Evolutionary conservation across 768 basidiomycete species (phyloP).

Genomic region (Cystofilobasidium bisporidii): DNA sequence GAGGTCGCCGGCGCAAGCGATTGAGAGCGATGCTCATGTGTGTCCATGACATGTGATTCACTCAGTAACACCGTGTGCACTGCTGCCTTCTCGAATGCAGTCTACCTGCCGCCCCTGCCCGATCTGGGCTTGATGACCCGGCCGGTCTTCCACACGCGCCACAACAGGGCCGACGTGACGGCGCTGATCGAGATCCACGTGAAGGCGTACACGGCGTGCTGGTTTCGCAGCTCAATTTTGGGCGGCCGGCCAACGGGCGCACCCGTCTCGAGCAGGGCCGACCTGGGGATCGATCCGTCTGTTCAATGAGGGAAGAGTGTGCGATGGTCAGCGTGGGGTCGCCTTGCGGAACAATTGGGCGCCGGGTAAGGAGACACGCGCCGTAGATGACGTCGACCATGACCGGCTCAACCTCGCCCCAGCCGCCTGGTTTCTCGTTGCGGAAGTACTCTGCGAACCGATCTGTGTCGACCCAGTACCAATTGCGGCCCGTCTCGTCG

Average conservation of each 20-base stretch:
- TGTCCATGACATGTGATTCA: no score
- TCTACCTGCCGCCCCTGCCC: conserved; percentile 6
- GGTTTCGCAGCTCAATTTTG: conserved; percentile 78
- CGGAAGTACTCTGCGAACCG: conserved; percentile 54
- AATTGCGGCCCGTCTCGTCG: conserved; percentile 61
- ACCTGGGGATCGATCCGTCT: conserved; percentile 55
- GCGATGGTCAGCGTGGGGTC: background rate
- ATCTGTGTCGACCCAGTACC: conserved; percentile 85
- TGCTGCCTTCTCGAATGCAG: no score
- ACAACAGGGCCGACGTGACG: conserved; percentile 14
- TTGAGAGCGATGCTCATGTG: no score
- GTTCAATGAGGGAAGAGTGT: background rate
- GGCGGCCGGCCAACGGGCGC: conserved; percentile 75
- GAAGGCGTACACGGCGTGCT: conserved; percentile 86
- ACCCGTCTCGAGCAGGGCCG: conserved; percentile 48
- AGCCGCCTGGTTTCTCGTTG: background rate
- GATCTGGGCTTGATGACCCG: conserved; percentile 6
- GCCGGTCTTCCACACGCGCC: conserved; percentile 17
- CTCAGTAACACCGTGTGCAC: no score
- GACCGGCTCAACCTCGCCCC: conserved; percentile 48
- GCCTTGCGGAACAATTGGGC: background rate
- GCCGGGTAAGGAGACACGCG: conserved; percentile 41
- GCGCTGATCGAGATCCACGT: conserved; percentile 59
- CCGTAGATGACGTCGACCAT: conserved; percentile 86
- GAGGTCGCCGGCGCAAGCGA: conserved; percentile 10